Evolutionary conservation across 1,139 yeast genomes (phyloP).

Genomic region (Candida gigantensis): DNA sequence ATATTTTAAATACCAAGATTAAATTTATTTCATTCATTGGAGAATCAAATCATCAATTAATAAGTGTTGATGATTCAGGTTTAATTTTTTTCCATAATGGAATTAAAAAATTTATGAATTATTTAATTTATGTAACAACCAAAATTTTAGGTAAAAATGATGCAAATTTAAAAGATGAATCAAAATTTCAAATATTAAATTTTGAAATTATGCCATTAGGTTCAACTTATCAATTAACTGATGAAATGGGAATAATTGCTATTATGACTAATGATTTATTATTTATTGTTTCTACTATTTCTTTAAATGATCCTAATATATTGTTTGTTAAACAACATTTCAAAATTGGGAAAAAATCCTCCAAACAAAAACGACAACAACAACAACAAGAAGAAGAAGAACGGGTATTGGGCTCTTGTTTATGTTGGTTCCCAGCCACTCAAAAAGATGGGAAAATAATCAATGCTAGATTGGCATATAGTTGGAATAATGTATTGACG

Average conservation of each 20-base stretch:
- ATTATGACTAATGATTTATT: constrained; percentile 55
- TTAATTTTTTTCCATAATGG: constrained; percentile 62
- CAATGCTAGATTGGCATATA: constrained; percentile 60
- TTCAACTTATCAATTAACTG: constrained; percentile 50
- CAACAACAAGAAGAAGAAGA: too few species aligned
- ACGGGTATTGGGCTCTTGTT: too few species aligned
- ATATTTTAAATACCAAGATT: constrained; percentile 47
- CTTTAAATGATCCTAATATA: constrained; percentile 41
- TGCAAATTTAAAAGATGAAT: constrained; percentile 20
- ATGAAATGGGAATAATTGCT: constrained; percentile 60
- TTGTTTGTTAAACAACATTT: constrained; percentile 43
- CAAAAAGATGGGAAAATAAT: constrained; percentile 20
- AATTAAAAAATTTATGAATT: constrained; percentile 52
- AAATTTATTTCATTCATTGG: constrained; percentile 56
- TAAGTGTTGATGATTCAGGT: constrained; percentile 64
- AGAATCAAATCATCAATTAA: constrained; percentile 54
- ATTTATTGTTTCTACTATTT: constrained; percentile 56
- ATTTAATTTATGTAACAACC: constrained; percentile 45
- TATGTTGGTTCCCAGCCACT: constrained; percentile 60
- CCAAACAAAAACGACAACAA: too few species aligned
- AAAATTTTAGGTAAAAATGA: constrained; percentile 56
- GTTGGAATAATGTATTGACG: constrained; percentile 63
- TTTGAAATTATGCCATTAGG: constrained; percentile 58
- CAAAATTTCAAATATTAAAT: constrained; percentile 21
- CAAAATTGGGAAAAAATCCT: constrained; percentile 48